Base-by-base conservation (phyloP, 768 basidiomycete genomes). In the Serendipita indica region DNA sequence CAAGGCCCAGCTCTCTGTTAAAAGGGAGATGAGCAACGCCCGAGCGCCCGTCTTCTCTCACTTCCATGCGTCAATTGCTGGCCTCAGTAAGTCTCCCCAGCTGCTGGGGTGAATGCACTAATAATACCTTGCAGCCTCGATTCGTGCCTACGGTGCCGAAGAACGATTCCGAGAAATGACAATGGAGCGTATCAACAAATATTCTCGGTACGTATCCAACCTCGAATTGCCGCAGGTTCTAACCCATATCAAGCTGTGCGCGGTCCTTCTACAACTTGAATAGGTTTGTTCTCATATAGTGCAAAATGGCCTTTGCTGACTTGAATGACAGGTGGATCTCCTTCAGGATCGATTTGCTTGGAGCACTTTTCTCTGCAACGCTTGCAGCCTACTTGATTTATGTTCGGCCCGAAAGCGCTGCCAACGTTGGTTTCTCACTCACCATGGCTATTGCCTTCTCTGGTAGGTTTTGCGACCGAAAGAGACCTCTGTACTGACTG, bases 121-220 rank as follows among this genome's bases (percentile, higher is more conserved):
- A 58, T 59, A 37, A 3, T 6, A 27, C 37, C 16, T 41, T 41
- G 12, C 3, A 70, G 72, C 70, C 1, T 69, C 82, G 5, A 80
- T 87, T 59, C 74, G 83, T 22, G 84, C 84, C 0, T 87, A 81
- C 65, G 78, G 79, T 3, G 80, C 78, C 3, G 74, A 83, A 68
- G 67, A 71, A 27, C 59, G 67, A 2, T 82, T 75, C 70, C 75
- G 66, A 62, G 58, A 60, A 35, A 72, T 77, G 61, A 74, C 77
- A 3, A 66, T 77, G 41, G 68, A 71, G 35, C 73, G 79, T 5
- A 79, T 84, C 41, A 78, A 86, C 65, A 70, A 72, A 20, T 83
- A 77, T 59, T 71, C 72, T 12, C 3, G 49, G 49, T 54, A 10
- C 32, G 20, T 54, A n/a, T 18, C 2, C 18, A 39, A 13, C 37